A percentile compares a stretch with the other conserved stretches of the same genome.
Evolutionary conservation across 169 alveolate genomes (phyloP).

Genomic region (Plasmodium ovale): DNA sequence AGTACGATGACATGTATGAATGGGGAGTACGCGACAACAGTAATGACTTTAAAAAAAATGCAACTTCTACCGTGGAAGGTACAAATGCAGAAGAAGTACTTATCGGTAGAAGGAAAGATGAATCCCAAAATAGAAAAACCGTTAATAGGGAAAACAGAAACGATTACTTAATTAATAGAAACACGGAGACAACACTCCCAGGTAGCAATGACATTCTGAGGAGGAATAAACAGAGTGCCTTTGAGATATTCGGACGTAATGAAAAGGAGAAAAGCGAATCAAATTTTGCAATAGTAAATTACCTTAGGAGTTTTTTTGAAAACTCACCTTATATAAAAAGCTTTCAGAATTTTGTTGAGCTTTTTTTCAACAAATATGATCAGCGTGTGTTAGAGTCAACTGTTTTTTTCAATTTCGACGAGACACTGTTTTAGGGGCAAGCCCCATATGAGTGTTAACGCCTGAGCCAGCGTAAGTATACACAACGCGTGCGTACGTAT

Average conservation of each 20-base stretch:
- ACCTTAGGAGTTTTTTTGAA: conserved; percentile 49
- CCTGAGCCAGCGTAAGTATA: neutral
- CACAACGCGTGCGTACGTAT: neutral
- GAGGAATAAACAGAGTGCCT: neutral
- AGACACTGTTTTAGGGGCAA: conserved; percentile 43
- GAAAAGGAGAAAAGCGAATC: conserved; percentile 73
- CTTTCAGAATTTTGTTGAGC: conserved; percentile 37
- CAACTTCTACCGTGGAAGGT: neutral
- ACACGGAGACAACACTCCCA: no score
- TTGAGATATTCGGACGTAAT: conserved; percentile 21
- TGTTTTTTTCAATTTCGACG: conserved; percentile 71
- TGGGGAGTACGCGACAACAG: neutral
- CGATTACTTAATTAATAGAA: neutral
- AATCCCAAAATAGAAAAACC: neutral
- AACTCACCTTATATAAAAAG: conserved; percentile 42
- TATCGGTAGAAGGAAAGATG: neutral
- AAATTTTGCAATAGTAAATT: conserved; percentile 34
- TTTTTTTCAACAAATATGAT: conserved; percentile 71
- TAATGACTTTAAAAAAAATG: neutral
- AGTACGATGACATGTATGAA: neutral
- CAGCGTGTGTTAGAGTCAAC: conserved; percentile 74
- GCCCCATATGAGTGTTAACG: no score
- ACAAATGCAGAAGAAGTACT: neutral
- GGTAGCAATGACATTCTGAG: no score
- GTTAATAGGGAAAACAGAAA: neutral